Evolutionary conservation across 176 grass and related monocot genomes (phyloP).

Genomic region (Oryza brachyantha): DNA sequence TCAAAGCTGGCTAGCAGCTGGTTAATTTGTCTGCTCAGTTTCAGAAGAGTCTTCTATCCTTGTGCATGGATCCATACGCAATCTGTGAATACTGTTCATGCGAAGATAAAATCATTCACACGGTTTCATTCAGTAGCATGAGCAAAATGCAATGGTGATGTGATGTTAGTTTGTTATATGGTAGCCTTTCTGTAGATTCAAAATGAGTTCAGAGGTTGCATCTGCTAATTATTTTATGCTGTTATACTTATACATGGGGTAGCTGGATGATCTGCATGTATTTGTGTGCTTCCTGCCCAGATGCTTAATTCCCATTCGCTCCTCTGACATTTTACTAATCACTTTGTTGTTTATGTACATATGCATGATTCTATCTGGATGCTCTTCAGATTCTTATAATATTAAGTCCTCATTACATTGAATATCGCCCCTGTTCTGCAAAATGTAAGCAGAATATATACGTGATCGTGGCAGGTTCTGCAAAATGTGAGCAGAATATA

Average conservation of each 20-base stretch:
- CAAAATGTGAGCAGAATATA: not conserved
- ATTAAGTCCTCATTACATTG: not conserved
- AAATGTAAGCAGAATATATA: not conserved
- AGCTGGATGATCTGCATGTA: not conserved
- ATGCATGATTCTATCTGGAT: not conserved
- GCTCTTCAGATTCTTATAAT: not conserved
- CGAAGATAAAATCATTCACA: not conserved
- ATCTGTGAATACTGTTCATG: not conserved
- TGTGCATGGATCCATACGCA: not conserved
- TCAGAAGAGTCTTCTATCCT: not conserved
- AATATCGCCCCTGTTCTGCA: not conserved
- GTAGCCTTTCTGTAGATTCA: not conserved
- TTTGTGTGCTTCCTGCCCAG: not conserved
- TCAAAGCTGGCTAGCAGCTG: not conserved
- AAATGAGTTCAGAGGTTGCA: not conserved
- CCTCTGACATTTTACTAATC: not conserved
- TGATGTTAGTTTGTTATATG: not conserved
- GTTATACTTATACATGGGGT: not conserved
- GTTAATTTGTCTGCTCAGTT: not conserved
- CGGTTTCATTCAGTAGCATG: not conserved
- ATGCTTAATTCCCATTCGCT: not conserved
- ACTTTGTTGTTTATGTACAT: not conserved
- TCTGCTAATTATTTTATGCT: not conserved
- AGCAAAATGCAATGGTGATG: not conserved
- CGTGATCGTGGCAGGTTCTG: slow-evolving; percentile 16